Conservation (phyloP, 2,329 filamentous ascomycete genomes). For the Zelopaecilomyces penicillatus region DNA sequence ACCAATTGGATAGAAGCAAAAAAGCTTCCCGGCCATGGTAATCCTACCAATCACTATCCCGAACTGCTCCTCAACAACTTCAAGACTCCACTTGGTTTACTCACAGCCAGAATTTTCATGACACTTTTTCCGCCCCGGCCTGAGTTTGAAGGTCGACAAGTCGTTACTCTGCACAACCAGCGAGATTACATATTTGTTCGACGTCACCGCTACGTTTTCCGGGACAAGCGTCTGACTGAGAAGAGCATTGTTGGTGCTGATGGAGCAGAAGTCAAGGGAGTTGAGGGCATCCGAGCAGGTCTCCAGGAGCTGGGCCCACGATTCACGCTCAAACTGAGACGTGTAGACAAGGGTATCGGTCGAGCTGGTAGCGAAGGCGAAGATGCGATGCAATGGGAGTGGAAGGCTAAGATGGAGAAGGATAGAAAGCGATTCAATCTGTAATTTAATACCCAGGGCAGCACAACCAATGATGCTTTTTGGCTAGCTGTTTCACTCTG, state of each 20-base stretch:
- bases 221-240: slow-evolving; percentile 78
- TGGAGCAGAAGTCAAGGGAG: slow-evolving; percentile 74
- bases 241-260: slow-evolving; percentile 77
- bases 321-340: slow-evolving; percentile 71
- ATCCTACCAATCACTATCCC: slow-evolving; percentile 81
- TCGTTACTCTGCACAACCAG: slow-evolving; percentile 89
- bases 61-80: slow-evolving; percentile 93
- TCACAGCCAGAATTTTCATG: slow-evolving; percentile 75
- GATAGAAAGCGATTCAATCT: slow-evolving; percentile 87
- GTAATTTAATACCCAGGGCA: slow-evolving; percentile 30
- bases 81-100: slow-evolving; percentile 79
- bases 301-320: slow-evolving; percentile 80
- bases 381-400: slow-evolving; percentile 84
- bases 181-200: slow-evolving; percentile 93
- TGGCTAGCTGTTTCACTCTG: no score
- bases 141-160: slow-evolving; percentile 77
- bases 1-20: slow-evolving; percentile 86
- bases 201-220: slow-evolving; percentile 84
- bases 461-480: neutral
- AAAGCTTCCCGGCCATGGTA: slow-evolving; percentile 79
- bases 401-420: slow-evolving; percentile 95
- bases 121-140: slow-evolving; percentile 59
- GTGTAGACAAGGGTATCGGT: slow-evolving; percentile 83
- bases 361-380: slow-evolving; percentile 58
- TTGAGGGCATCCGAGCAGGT: slow-evolving; percentile 76